Evolutionary conservation across 1,284 basidiomycete species (phyloP).

Genomic region (Dichomitus squalens): DNA sequence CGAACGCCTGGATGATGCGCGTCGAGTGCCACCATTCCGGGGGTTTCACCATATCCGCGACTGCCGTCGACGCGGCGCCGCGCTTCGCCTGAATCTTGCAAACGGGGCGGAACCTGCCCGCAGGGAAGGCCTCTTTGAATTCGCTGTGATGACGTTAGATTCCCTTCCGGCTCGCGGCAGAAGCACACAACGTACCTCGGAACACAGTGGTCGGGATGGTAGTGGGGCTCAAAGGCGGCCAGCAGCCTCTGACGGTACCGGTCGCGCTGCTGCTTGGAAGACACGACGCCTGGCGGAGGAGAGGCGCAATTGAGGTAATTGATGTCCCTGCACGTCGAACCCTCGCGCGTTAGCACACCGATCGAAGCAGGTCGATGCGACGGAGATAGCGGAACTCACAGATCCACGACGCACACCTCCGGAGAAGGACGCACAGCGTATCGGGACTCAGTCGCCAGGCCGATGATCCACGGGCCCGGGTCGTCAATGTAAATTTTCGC

Average conservation of each 20-base stretch:
- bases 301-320: slow-evolving; percentile 85
- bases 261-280: slow-evolving; percentile 81
- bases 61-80: slow-evolving; percentile 75
- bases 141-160: slow-evolving; percentile 52
- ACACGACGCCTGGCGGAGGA: slow-evolving; percentile 81
- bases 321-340: slow-evolving; percentile 64
- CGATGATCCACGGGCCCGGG: slow-evolving; percentile 92
- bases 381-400: slow-evolving; percentile 54
- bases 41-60: slow-evolving; percentile 83
- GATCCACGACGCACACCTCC: slow-evolving; percentile 89
- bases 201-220: slow-evolving; percentile 81
- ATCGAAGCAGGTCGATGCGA: background rate
- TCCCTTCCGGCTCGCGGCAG: background rate
- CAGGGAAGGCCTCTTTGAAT: slow-evolving; percentile 95
- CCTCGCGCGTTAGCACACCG: slow-evolving; percentile 3
- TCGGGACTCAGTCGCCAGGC: slow-evolving; percentile 84
- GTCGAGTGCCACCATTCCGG: slow-evolving; percentile 94
- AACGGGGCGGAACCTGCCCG: slow-evolving; percentile 80
- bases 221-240: slow-evolving; percentile 80
- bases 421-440: slow-evolving; percentile 75
- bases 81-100: slow-evolving; percentile 85
- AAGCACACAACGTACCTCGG: slow-evolving; percentile 54
- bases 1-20: slow-evolving; percentile 87
- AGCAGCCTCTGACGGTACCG: slow-evolving; percentile 80
- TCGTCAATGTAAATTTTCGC: slow-evolving; percentile 89